Evolutionary conservation across 140 eudicot genomes (phyloP).

Genomic region (Ambrosia hybrid): DNA sequence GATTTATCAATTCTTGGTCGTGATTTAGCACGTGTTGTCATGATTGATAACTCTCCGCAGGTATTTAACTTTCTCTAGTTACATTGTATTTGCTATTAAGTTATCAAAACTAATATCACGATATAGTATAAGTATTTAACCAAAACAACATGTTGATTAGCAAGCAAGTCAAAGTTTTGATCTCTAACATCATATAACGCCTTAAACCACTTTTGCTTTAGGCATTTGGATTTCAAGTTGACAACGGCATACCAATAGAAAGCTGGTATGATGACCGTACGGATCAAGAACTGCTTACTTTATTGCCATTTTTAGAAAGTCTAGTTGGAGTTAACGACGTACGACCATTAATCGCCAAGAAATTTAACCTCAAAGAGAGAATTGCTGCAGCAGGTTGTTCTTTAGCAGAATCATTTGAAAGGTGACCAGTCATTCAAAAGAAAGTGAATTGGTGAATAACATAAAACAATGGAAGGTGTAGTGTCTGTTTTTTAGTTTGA

Average conservation of each 20-base stretch:
- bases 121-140: background rate
- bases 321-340: conserved; percentile 85
- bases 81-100: background rate
- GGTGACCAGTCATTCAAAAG: conserved; percentile 28
- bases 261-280: conserved; percentile 94
- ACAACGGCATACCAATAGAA: conserved; percentile 96
- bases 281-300: conserved; percentile 62
- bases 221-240: conserved; percentile 99
- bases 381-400: conserved; percentile 85
- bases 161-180: no score
- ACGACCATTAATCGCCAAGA: conserved; percentile 77
- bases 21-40: conserved; percentile 82
- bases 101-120: background rate
- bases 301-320: conserved; percentile 88
- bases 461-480: conserved; percentile 18
- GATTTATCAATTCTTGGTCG: conserved; percentile 97
- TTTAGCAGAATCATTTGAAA: conserved; percentile 41
- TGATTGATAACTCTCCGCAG: conserved; percentile 99
- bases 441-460: conserved; percentile 16
- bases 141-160: no score
- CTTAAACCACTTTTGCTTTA: conserved; percentile 27
- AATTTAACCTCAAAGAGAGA: conserved; percentile 68
- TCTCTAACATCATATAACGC: no score
- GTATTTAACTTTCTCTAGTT: conserved; percentile 32
- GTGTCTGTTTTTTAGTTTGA: conserved; percentile 1